Evolutionary conservation across 176 grass and related monocot genomes (phyloP).

Genomic region (Olyra latifolia): DNA sequence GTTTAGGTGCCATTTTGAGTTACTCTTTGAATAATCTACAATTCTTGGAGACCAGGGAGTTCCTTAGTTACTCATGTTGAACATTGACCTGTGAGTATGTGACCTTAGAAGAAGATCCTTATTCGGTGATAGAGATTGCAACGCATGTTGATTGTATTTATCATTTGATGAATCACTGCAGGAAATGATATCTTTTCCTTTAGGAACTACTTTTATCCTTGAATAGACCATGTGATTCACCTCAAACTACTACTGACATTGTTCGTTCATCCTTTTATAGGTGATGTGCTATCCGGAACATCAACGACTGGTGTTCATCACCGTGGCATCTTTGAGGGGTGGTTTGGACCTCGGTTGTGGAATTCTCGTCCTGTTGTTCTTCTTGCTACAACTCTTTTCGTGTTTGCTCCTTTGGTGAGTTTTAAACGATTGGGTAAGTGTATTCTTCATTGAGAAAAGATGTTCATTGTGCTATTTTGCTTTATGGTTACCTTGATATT

Average conservation of each 20-base stretch:
- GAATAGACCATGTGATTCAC: not conserved
- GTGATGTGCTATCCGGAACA: conserved; percentile 95
- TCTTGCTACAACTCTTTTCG: conserved; percentile 65
- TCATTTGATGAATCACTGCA: not conserved
- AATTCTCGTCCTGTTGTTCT: conserved; percentile 70
- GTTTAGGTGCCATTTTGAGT: not conserved
- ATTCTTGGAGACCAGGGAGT: not conserved
- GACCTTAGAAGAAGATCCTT: not conserved
- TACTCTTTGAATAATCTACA: not conserved
- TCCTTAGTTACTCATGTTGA: not conserved
- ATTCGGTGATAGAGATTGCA: not conserved
- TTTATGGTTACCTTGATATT: not conserved
- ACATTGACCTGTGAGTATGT: not conserved
- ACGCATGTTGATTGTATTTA: not conserved
- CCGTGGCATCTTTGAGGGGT: conserved; percentile 80
- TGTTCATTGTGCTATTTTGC: not conserved
- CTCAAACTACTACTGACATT: not conserved
- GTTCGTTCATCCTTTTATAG: conserved; percentile 23
- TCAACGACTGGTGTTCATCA: conserved; percentile 76
- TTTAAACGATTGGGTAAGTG: conserved; percentile 80
- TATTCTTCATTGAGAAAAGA: not conserved
- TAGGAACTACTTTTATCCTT: not conserved
- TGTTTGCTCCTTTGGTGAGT: conserved; percentile 82
- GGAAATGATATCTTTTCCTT: not conserved
- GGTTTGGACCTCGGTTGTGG: conserved; percentile 84